Evolutionary conservation across 2,329 filamentous ascomycete genomes (phyloP).

Genomic region (Colletotrichum spaethianum): DNA sequence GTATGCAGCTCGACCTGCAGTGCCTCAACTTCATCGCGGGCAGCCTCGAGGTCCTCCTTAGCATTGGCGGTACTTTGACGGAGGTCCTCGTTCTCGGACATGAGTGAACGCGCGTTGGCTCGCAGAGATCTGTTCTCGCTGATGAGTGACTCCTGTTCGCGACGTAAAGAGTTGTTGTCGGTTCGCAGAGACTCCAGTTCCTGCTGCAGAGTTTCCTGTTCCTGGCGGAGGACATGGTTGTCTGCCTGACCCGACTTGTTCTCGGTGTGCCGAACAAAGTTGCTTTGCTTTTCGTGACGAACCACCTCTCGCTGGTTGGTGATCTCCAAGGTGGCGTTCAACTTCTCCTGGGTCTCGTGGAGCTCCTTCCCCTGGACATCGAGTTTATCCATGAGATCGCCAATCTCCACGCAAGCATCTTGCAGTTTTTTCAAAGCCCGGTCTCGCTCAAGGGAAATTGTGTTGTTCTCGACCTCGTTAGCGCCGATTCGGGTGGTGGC

Average conservation of each 20-base stretch:
- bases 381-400: conserved; percentile 61
- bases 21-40: conserved; percentile 57
- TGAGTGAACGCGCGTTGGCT: conserved; percentile 56
- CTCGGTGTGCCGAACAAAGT: conserved; percentile 54
- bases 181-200: conserved; percentile 59
- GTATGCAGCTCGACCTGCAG: conserved; percentile 55
- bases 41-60: conserved; percentile 59
- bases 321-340: conserved; percentile 54
- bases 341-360: conserved; percentile 57
- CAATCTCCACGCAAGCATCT: conserved; percentile 72
- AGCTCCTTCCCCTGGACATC: conserved; percentile 59
- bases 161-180: conserved; percentile 58
- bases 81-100: conserved; percentile 60
- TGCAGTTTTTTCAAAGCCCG: conserved; percentile 74
- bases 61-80: conserved; percentile 57
- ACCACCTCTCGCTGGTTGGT: conserved; percentile 43
- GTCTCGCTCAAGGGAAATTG: conserved; percentile 75
- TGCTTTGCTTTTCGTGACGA: conserved; percentile 59
- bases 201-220: conserved; percentile 53
- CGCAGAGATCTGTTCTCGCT: conserved; percentile 62
- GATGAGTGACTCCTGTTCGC: conserved; percentile 59
- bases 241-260: conserved; percentile 58
- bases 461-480: conserved; percentile 75
- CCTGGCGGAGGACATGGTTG: conserved; percentile 55
- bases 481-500: conserved; percentile 73